These are phyloP conservation scores for Camellia japonica DNA, from an alignment of 148 eudicot genomes.

Conservation along the genomic window DNA sequence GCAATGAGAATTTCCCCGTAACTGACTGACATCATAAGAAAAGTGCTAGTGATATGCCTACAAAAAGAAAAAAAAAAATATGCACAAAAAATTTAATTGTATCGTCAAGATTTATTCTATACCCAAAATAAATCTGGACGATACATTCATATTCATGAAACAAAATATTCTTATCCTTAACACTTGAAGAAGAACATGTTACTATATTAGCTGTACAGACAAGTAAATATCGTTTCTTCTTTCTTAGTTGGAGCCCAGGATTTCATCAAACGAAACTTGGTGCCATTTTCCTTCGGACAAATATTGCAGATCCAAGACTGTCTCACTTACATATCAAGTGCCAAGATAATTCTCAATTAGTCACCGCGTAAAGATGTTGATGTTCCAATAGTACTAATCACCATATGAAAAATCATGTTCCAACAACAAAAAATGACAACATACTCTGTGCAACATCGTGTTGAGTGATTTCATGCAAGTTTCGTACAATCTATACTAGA, in stretches of 20 bases:
- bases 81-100: too few species aligned
- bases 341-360: neutral
- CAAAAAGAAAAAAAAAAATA: too few species aligned
- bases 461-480: too few species aligned
- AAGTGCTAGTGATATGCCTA: too few species aligned
- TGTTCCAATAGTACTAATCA: neutral
- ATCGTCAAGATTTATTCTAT: too few species aligned
- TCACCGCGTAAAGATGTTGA: neutral
- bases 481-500: too few species aligned
- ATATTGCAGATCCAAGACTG: slow-evolving; percentile 35
- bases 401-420: neutral
- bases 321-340: slow-evolving; percentile 30
- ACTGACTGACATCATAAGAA: too few species aligned
- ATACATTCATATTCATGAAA: neutral
- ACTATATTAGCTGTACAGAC: too few species aligned
- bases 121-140: too few species aligned
- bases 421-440: neutral
- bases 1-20: too few species aligned
- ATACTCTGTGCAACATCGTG: too few species aligned
- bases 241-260: neutral
- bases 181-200: too few species aligned
- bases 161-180: neutral
- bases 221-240: neutral
- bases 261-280: neutral
- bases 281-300: neutral